Evolutionary conservation across 805 yeast species (phyloP), one percentile per base, ranked within the genome.

Genomic region (Candida morakotiae): DNA sequence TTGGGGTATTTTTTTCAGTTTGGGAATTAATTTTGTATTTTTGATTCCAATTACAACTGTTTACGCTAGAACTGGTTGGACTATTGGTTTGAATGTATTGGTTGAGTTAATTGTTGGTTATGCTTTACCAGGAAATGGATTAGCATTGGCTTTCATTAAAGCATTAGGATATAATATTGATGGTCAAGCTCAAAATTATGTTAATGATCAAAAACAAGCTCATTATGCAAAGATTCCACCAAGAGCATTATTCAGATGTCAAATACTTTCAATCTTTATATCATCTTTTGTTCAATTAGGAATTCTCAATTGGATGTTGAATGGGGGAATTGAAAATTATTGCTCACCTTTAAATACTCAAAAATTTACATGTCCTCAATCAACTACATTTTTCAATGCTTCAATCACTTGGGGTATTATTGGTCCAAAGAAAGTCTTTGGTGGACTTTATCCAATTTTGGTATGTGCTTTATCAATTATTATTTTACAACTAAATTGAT

Each of bases 1-100:
- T 17, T 78, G 83, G 83, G 72, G 76, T 22, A 60, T 79, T 28
- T 71, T 77, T 67, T 69, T 79, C 43, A 67, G 74, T 4, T 46
- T 76, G 28, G 79, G 65, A 20, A 57, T 79, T 26, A 76, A 75
- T 44, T 56, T 70, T 30, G 56, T 71, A 3, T 75, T 77, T 43
- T 59, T 76, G 45, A 59, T 77, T 28, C 81, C 82, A 30, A 53
- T 76, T 26, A 61, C 73, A 13, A 56, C 73, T 3, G 51, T 78
- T 38, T 62, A 57, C 26, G 64, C 80, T 5, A 64, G 67, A 18
- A 75, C 81, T 4, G 77, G 77, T 32, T 62, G 60, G 38, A 47
- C 58, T 9, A 59, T 75, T 39, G 75, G 73, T 15, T 61, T 76
- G 39, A 73, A 75, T 42, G 77, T 74, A 9, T 56, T 78, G 43